Evolutionary conservation across 495 filamentous ascomycete species (phyloP), one percentile per base, ranked within the genome.

Genomic region (Gamarada debralockiae): DNA sequence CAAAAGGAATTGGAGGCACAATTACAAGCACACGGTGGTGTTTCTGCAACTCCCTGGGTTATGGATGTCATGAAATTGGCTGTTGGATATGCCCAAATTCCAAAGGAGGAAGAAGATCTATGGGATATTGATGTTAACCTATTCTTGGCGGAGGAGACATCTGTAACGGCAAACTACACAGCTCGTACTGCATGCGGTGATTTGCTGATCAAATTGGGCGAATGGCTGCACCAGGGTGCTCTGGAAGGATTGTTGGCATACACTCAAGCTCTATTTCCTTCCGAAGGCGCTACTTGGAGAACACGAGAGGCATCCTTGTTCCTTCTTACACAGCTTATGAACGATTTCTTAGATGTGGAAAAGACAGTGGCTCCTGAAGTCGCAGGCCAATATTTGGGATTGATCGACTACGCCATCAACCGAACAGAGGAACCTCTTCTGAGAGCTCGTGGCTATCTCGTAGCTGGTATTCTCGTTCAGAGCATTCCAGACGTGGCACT

Each of bases 71-170:
- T 95, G 78, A 84, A 85, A 64, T 70, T 96, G 21, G 77, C 86
- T n/a, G 79, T 87, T 4, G 81, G 84, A 2, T 95, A 95, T 65
- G 84, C 90, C n/a, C 90, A 95, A 56, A 95, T 98, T 56, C 89
- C 89, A 3, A 83, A 79, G 12, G 93, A 98, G 64, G 95, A 97
- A 62, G 89, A 95, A 67, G 89, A 86, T 7, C 71, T 98, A 23
- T 98, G 93, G 93, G 90, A 97, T 50, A 85, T 97, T 52, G 93
- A 98, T 68, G 83, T 95, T 48, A 97, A 95, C 42, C 77, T 97
- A 1, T 98, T 95, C 68, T 76, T 98, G 23, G 90, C 90, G 0
- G 93, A 98, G 62, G 93, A 98, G 68, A 92, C 89, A 2, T 89
- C 90, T 12, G 85, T 97, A 43, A 96, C 90, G n/a, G 86, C 92